Evolutionary conservation across 73 alveolate species (phyloP).

Genomic region (Symbiodinium pilosum): DNA sequence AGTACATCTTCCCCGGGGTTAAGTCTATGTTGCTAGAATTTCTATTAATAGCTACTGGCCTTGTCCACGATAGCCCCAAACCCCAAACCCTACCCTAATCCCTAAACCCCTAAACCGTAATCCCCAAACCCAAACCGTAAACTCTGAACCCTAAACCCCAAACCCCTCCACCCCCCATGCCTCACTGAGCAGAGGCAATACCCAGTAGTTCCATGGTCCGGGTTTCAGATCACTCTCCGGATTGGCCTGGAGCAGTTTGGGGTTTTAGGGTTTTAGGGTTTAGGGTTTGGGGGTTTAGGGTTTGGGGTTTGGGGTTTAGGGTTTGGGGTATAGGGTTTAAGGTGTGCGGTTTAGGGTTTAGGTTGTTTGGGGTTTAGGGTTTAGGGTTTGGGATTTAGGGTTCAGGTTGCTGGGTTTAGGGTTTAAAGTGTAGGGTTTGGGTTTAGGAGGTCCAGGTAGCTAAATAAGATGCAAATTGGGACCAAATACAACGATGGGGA

Average conservation of each 20-base stretch:
- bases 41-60: too few species aligned
- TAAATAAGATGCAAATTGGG: not conserved
- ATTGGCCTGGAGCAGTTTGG: not conserved
- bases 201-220: slow-evolving; percentile 84
- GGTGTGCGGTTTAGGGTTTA: not conserved
- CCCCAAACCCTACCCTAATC: too few species aligned
- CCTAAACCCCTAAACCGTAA: too few species aligned
- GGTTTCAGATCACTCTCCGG: not conserved
- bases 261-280: not conserved
- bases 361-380: not conserved
- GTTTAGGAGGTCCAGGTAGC: not conserved
- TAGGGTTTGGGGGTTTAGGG: not conserved
- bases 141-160: too few species aligned
- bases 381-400: not conserved
- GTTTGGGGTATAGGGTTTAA: not conserved
- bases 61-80: too few species aligned
- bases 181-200: slow-evolving; percentile 40
- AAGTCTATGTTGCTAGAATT: too few species aligned
- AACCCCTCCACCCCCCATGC: too few species aligned
- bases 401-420: not conserved
- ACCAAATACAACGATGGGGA: too few species aligned
- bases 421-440: not conserved
- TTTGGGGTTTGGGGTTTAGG: not conserved
- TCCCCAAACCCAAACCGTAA: too few species aligned
- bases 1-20: too few species aligned